Base-by-base conservation (phyloP, 306 rosid species). In the Cyamopsis tetragonoloba region DNA sequence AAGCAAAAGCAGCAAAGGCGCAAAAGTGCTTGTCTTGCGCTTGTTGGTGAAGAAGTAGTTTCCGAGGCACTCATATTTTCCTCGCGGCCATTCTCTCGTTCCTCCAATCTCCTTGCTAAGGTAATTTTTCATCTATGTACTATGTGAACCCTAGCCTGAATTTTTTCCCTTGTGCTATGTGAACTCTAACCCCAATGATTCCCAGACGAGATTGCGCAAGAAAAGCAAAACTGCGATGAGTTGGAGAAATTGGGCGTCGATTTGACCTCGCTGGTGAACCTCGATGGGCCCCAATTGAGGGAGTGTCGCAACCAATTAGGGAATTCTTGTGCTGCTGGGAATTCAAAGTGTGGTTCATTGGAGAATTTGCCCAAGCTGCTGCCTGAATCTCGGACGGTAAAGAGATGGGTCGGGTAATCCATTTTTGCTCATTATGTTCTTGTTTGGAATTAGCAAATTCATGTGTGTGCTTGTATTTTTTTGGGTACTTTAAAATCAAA, bases 391-490 rank as follows among this genome's bases (percentile, higher is more conserved):
- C 80, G 83, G 42, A 6, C 83, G 2, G 67, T 75, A 17, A 93
- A 84, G 89, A 80, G 80, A 88, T 93, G 99, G 99, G 85, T 85
- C 54, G 74, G 82, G 99, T 93, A 66, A 71, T 57, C 56, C 32
- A 0, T 26, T 44, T 27, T 42, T 18, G 5, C 22, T 23, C 7
- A 49, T 27, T 76, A 0, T 27, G 1, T 17, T 13, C 43, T 38
- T 73, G 38, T 37, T 39, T 43, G 42, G 15, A 37, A 38, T 44
- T 32, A 13, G 22, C 65, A 34, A 66, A 43, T 2, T 15, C 18
- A 35, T n/a, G n/a, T n/a, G n/a, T n/a, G n/a, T n/a, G n/a, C n/a
- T n/a, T n/a, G n/a, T n/a, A n/a, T n/a, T n/a, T n/a, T n/a, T n/a
- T n/a, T n/a, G n/a, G n/a, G n/a, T n/a, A n/a, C n/a, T n/a, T n/a